Evolutionary conservation across 805 yeast species (phyloP).

Genomic region (Ogataea nakhonphanomensis): DNA sequence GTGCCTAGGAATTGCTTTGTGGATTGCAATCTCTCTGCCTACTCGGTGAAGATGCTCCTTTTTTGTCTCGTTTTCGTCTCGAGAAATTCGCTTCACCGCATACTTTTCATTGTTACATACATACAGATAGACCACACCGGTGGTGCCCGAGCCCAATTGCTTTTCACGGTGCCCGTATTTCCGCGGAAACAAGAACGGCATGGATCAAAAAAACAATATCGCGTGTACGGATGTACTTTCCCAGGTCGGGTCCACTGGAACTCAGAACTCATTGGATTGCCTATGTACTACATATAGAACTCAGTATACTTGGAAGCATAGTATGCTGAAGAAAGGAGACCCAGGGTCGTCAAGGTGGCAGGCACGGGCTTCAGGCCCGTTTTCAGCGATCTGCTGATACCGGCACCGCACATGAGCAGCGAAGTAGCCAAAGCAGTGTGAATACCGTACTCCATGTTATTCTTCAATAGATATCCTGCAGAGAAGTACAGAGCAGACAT

Average conservation of each 20-base stretch:
- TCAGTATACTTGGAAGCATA: conserved; percentile 74
- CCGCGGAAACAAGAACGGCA: conserved; percentile 10
- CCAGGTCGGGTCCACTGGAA: conserved; percentile 15
- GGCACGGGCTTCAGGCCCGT: conserved; percentile 71
- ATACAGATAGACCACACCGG: conserved; percentile 16
- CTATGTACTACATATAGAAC: conserved; percentile 42
- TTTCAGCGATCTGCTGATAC: conserved; percentile 58
- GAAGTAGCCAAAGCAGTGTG: conserved; percentile 77
- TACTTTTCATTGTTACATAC: conserved; percentile 7
- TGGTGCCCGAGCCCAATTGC: conserved; percentile 18
- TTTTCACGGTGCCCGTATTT: conserved; percentile 17
- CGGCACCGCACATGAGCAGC: conserved; percentile 61
- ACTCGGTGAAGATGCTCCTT: conserved; percentile 39
- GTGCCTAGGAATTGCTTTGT: conserved; percentile 28
- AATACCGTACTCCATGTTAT: conserved; percentile 76
- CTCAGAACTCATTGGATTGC: background rate
- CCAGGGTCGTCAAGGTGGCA: conserved; percentile 56
- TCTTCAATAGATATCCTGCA: conserved; percentile 70
- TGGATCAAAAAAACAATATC: conserved; percentile 37
- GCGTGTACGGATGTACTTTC: conserved; percentile 35
- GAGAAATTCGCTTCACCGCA: conserved; percentile 47
- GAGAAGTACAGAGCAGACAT: conserved; percentile 58
- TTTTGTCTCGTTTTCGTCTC: conserved; percentile 39
- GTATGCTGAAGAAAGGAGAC: conserved; percentile 60
- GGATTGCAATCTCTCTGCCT: conserved; percentile 35